Conservation (phyloP, 1,284 basidiomycete species). For the Moesziomyces globuligerus region DNA sequence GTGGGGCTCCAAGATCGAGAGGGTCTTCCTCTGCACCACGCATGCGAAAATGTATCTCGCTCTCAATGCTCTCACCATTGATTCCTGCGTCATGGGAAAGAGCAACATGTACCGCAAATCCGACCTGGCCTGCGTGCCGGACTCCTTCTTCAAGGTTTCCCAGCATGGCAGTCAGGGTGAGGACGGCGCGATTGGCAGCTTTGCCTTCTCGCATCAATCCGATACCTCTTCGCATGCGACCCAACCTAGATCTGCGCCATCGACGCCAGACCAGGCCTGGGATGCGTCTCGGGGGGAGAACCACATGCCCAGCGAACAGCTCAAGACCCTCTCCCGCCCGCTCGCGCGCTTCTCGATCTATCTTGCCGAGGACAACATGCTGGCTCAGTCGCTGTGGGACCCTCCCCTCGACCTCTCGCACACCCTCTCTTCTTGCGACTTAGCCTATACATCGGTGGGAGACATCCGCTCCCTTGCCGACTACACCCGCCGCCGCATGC, state of each 20-base stretch:
- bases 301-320: slow-evolving; percentile 24
- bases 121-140: slow-evolving; percentile 75
- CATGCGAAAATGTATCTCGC: slow-evolving; percentile 99
- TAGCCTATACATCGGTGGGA: slow-evolving; percentile 62
- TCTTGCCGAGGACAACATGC: slow-evolving; percentile 67
- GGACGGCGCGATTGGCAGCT: slow-evolving; percentile 55
- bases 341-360: slow-evolving; percentile 65
- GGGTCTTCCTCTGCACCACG: slow-evolving; percentile 93
- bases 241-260: neutral
- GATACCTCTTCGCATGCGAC: slow-evolving; percentile 1
- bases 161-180: slow-evolving; percentile 47
- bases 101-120: slow-evolving; percentile 92
- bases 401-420: slow-evolving; percentile 57
- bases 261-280: neutral
- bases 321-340: slow-evolving; percentile 44
- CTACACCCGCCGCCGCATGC: slow-evolving; percentile 61
- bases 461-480: slow-evolving; percentile 62
- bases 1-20: slow-evolving; percentile 83
- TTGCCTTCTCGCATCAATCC: slow-evolving; percentile 47
- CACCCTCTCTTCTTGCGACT: slow-evolving; percentile 50
- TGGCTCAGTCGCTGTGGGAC: slow-evolving; percentile 61
- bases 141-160: slow-evolving; percentile 60
- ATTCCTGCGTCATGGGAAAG: slow-evolving; percentile 97
- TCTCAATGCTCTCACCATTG: slow-evolving; percentile 84
- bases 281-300: too few species aligned